A percentile compares a stretch with the other conserved stretches of the same genome.
Evolutionary conservation across 2,329 filamentous ascomycete genomes (phyloP).

Genomic region (Cladosporium velox): DNA sequence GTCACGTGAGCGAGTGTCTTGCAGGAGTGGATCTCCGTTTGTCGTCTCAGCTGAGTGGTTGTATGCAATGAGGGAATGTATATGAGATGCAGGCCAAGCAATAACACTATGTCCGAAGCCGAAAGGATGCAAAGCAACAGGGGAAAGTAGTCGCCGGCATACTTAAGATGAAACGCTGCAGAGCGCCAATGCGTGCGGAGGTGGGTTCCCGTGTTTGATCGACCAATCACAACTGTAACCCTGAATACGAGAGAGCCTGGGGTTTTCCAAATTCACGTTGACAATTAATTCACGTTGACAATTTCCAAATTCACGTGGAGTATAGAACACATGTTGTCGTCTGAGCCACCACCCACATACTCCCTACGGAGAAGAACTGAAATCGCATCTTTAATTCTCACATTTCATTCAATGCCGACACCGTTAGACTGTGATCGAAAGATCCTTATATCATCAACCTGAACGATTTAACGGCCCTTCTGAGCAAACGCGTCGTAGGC

Average conservation of each 20-base stretch:
- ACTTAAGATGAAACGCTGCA: constrained; percentile 16
- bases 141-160: constrained; percentile 6
- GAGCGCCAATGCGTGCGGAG: constrained; percentile 5
- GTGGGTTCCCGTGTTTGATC: neutral
- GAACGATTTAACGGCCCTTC: neutral
- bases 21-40: neutral
- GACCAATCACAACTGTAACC: constrained; percentile 3
- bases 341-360: neutral
- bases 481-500: constrained; percentile 56
- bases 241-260: neutral
- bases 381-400: neutral
- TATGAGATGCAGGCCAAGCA: constrained; percentile 10
- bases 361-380: neutral
- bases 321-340: neutral
- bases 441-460: neutral
- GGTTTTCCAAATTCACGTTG: neutral
- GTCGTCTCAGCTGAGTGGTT: neutral
- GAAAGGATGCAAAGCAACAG: constrained; percentile 18
- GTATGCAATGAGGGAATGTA: neutral
- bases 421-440: neutral
- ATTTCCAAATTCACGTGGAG: neutral
- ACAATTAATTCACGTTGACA: neutral
- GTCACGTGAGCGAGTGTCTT: neutral
- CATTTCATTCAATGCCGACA: neutral
- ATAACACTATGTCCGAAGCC: neutral